phyloP scores from a whole-genome alignment of 495 filamentous ascomycete genomes.

The Gamarada debralockiae region DNA sequence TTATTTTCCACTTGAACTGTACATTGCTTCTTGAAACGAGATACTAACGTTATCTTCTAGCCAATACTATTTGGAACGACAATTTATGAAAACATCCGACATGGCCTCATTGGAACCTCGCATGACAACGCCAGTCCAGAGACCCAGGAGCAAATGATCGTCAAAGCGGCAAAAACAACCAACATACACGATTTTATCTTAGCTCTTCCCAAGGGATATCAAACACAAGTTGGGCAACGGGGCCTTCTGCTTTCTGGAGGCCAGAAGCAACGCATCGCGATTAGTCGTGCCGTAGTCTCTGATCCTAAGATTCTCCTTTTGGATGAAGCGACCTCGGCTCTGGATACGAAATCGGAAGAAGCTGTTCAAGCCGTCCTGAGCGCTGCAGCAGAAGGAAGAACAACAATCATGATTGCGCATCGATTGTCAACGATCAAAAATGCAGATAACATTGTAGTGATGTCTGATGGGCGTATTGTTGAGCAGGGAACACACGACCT shows the following conservation, averaged over 20 bases:
- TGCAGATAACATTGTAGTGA: constrained; percentile 58
- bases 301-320: constrained; percentile 44
- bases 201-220: constrained; percentile 37
- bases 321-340: constrained; percentile 48
- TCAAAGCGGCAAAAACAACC: constrained; percentile 29
- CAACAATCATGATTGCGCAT: constrained; percentile 58
- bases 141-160: constrained; percentile 24
- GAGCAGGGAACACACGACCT: constrained; percentile 49
- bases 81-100: constrained; percentile 8
- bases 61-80: too few species aligned
- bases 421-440: constrained; percentile 42
- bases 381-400: constrained; percentile 30
- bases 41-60: too few species aligned
- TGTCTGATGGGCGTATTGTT: constrained; percentile 50
- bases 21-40: too few species aligned
- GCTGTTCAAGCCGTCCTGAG: constrained; percentile 43
- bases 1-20: too few species aligned
- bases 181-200: constrained; percentile 42
- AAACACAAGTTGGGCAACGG: constrained; percentile 42
- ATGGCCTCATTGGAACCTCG: constrained; percentile 40
- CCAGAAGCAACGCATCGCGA: constrained; percentile 58
- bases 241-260: constrained; percentile 49
- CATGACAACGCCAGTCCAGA: constrained; percentile 11
- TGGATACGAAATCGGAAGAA: constrained; percentile 43
- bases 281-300: constrained; percentile 48